Base-by-base conservation (phyloP, 306 rosid species). In the Rubus idaeus region DNA sequence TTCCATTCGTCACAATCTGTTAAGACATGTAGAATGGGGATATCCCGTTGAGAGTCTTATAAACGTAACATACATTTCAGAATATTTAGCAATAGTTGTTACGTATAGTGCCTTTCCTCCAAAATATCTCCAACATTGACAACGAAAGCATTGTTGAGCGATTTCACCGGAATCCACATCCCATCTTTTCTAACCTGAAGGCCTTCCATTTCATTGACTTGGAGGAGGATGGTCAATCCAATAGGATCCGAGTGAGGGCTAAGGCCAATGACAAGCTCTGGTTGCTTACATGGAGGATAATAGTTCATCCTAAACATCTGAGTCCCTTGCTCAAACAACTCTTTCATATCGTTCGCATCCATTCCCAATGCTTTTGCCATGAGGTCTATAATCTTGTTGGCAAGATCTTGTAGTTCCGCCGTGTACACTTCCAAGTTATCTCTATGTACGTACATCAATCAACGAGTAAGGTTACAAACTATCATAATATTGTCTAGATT, bases 1-100 rank as follows among this genome's bases (percentile, higher is more conserved):
- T 64, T 23, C 88, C 90, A 56, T 88, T 88, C 8, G 89, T 88
- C 35, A 88, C 61, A 42, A 88, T 85, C 92, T 90, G 68, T 18
- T 35, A 37, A 53, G 17, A 3, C 3, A 12, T 1, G 16, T 0
- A 60, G 65, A 30, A 30, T 23, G 30, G 30, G 30, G 30, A 30
- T 30, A 0, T 30, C 1, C 4, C 46, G 3, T 8, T 11, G 44
- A 40, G 55, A 41, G 62, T 12, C 21, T 42, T 42, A 42, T 42
- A 20, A 23, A 35, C 2, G 35, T 30, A 30, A 30, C 35, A 30
- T 30, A 30, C 35, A 30, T 30, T 30, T 30, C 35, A 30, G 35
- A 30, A 30, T 30, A 30, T 30, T 30, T 30, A 57, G 39, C 5
- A 58, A 10, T 23, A 10, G 8, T 0, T 60, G 37, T 4, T 0